Conservation (phyloP, 2,329 filamentous ascomycete species). For the Fusarium setosum region DNA sequence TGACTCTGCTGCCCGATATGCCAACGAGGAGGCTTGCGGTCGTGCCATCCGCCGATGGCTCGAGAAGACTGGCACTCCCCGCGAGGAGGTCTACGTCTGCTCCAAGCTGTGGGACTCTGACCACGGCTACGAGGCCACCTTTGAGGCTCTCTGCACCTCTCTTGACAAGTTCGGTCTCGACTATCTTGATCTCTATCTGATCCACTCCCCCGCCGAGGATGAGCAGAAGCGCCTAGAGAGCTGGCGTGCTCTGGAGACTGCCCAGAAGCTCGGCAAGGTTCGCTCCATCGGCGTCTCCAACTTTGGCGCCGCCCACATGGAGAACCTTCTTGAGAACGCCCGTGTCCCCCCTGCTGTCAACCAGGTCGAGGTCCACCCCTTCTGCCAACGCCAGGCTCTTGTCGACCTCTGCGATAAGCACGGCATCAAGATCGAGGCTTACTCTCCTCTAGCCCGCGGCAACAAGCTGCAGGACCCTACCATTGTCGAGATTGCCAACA, state of each 20-base stretch:
- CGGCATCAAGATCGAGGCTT: constrained; percentile 67
- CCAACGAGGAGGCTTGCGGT: constrained; percentile 77
- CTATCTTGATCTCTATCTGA: constrained; percentile 79
- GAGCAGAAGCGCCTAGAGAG: constrained; percentile 74
- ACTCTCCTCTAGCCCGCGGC: constrained; percentile 53
- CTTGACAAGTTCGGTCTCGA: constrained; percentile 73
- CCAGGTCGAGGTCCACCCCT: constrained; percentile 85
- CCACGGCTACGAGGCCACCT: constrained; percentile 58
- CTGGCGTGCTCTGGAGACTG: constrained; percentile 77
- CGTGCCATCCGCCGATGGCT: constrained; percentile 77
- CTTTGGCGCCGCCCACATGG: constrained; percentile 74
- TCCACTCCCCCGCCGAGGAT: constrained; percentile 75
- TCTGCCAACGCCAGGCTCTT: constrained; percentile 72
- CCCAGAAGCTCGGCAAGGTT: constrained; percentile 73
- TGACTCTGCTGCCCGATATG: constrained; percentile 68
- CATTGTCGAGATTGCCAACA: constrained; percentile 34
- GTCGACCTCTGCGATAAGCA: constrained; percentile 67
- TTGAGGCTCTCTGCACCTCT: constrained; percentile 73
- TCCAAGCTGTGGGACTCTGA: constrained; percentile 73
- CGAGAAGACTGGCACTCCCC: constrained; percentile 70
- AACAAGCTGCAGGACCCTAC: constrained; percentile 64
- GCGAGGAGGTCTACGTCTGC: constrained; percentile 75
- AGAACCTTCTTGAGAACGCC: constrained; percentile 65
- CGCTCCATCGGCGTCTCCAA: constrained; percentile 82
- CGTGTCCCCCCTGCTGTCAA: constrained; percentile 74